Evolutionary conservation across 2,329 filamentous ascomycete genomes (phyloP).

Genomic region (Aspergillus sp.): DNA sequence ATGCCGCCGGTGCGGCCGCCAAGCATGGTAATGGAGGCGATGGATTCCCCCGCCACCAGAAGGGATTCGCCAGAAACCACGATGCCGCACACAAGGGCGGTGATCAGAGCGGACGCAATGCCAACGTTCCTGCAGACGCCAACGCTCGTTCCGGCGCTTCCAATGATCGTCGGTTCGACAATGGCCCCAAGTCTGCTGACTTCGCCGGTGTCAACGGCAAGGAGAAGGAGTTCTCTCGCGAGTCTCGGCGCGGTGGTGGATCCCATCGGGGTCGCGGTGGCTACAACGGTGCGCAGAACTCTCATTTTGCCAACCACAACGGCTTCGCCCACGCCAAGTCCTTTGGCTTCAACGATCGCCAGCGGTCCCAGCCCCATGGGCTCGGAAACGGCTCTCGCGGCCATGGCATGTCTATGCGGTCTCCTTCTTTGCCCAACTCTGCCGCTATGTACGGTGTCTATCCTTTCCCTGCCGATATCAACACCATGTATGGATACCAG

Average conservation of each 20-base stretch:
- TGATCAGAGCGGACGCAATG: constrained; percentile 26
- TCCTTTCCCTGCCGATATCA: constrained; percentile 43
- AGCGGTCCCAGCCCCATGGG: constrained; percentile 37
- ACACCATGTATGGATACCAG: constrained; percentile 57
- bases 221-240: constrained; percentile 36
- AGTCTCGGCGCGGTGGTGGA: constrained; percentile 38
- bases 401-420: constrained; percentile 54
- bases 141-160: constrained; percentile 25
- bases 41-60: constrained; percentile 29
- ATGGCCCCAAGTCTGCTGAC: constrained; percentile 38
- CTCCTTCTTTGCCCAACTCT: constrained; percentile 61
- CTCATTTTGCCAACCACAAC: constrained; percentile 42
- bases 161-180: constrained; percentile 38
- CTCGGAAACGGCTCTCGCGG: constrained; percentile 40
- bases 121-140: constrained; percentile 30
- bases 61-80: constrained; percentile 32
- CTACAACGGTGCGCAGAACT: constrained; percentile 33
- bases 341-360: constrained; percentile 41
- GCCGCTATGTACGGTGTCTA: constrained; percentile 48
- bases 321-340: constrained; percentile 40
- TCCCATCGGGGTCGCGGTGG: constrained; percentile 40
- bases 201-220: constrained; percentile 28
- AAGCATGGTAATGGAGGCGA: constrained; percentile 30
- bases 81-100: constrained; percentile 27
- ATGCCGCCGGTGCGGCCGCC: constrained; percentile 21